phyloP scores from a whole-genome alignment of 805 yeast genomes.

The Wickerhamiella spandovensis region DNA sequence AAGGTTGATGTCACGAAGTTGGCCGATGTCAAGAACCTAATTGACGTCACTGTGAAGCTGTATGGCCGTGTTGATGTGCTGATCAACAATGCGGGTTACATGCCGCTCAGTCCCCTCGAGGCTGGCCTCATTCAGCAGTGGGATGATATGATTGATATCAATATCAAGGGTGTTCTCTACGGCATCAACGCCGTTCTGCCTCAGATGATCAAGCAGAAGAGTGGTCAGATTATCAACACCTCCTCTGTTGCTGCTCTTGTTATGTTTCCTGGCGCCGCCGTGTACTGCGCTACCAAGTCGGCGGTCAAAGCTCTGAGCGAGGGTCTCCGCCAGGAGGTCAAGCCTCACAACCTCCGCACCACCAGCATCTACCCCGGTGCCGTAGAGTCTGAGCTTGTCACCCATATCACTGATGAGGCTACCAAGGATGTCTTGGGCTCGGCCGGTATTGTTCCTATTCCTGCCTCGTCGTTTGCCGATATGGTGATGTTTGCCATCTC shows the following conservation, averaged over 20 bases:
- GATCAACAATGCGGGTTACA: slow-evolving; percentile 49
- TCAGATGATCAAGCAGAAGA: slow-evolving; percentile 52
- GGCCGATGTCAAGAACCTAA: slow-evolving; percentile 37
- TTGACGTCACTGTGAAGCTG: slow-evolving; percentile 35
- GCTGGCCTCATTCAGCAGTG: slow-evolving; percentile 48
- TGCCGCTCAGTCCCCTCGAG: slow-evolving; percentile 51
- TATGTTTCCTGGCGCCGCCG: slow-evolving; percentile 50
- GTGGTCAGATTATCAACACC: slow-evolving; percentile 43
- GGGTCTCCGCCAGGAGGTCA: slow-evolving; percentile 53
- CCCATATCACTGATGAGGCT: neutral
- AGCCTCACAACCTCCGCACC: slow-evolving; percentile 51
- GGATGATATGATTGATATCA: slow-evolving; percentile 59
- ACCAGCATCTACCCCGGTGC: slow-evolving; percentile 65
- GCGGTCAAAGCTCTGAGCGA: slow-evolving; percentile 43
- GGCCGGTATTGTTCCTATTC: too few relatives aligned
- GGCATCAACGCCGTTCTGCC: slow-evolving; percentile 66
- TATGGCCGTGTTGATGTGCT: slow-evolving; percentile 44
- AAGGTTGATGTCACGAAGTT: slow-evolving; percentile 41
- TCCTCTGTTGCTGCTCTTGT: slow-evolving; percentile 57
- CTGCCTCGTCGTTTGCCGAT: neutral
- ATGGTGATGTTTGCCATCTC: neutral
- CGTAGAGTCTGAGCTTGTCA: slow-evolving; percentile 53
- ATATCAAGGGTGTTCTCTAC: slow-evolving; percentile 68
- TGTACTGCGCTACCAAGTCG: slow-evolving; percentile 53
- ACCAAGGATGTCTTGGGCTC: neutral